A percentile compares a stretch with the other conserved stretches of the same genome.
phyloP scores from a whole-genome alignment of 352 stramenopile genomes.

The Pythium aristosporum region DNA sequence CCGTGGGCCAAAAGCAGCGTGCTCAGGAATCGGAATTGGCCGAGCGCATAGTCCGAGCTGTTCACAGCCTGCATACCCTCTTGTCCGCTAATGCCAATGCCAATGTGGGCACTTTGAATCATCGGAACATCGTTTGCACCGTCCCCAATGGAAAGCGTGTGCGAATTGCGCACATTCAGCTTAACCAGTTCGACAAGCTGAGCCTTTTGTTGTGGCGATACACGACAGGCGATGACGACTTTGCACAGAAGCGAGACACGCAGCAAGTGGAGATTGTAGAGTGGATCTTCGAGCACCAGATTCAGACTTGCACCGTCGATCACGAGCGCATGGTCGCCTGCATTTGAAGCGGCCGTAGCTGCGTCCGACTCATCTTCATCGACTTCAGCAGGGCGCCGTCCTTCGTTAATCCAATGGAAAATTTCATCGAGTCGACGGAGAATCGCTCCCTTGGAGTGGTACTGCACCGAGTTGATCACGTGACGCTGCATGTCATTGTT shows the following conservation, averaged over 20 bases:
- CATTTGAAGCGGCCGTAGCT: slow-evolving; percentile 26
- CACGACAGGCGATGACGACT: slow-evolving; percentile 96
- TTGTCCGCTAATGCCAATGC: slow-evolving; percentile 94
- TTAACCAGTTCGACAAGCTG: slow-evolving; percentile 96
- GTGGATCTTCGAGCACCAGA: slow-evolving; percentile 63
- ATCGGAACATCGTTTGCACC: slow-evolving; percentile 91
- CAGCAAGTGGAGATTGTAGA: slow-evolving; percentile 82
- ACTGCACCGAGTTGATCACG: slow-evolving; percentile 72
- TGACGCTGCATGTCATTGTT: slow-evolving; percentile 95
- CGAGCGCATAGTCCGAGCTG: slow-evolving; percentile 82
- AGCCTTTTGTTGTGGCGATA: slow-evolving; percentile 98
- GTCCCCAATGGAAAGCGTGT: slow-evolving; percentile 90
- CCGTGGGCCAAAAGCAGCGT: slow-evolving; percentile 79
- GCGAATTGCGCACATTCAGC: slow-evolving; percentile 74
- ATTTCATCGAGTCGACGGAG: slow-evolving; percentile 75
- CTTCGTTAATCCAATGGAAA: slow-evolving; percentile 66
- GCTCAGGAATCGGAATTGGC: slow-evolving; percentile 80
- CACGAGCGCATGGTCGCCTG: slow-evolving; percentile 84
- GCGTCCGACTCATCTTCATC: slow-evolving; percentile 24
- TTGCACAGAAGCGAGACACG: slow-evolving; percentile 89
- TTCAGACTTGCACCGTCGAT: slow-evolving; percentile 94
- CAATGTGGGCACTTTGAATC: slow-evolving; percentile 90
- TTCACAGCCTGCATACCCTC: slow-evolving; percentile 97
- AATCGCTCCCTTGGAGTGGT: slow-evolving; percentile 64
- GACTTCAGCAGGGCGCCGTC: slow-evolving; percentile 19